Conservation (phyloP, 805 yeast genomes). For the Jamesozyma lodderae region DNA sequence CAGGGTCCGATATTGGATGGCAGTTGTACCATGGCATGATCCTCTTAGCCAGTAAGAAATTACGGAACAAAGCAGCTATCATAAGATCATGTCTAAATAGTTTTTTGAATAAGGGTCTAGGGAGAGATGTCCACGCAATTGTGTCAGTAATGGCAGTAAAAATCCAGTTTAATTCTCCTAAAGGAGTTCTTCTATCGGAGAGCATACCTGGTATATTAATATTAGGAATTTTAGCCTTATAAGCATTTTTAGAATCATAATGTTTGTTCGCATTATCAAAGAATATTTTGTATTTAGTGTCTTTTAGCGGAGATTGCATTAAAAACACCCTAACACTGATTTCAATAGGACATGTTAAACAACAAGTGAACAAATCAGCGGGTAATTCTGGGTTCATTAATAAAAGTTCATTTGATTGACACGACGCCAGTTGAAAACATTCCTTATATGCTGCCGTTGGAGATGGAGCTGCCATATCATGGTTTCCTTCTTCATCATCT, state of each 20-base stretch:
- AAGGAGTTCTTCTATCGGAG: constrained; percentile 87
- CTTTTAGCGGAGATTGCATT: constrained; percentile 63
- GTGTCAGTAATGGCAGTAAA: constrained; percentile 97
- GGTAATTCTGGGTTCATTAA: constrained; percentile 94
- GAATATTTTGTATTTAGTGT: constrained; percentile 34
- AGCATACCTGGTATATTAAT: constrained; percentile 80
- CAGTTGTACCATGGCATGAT: constrained; percentile 90
- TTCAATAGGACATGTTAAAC: constrained; percentile 92
- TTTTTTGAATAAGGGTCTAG: constrained; percentile 79
- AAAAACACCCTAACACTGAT: constrained; percentile 88
- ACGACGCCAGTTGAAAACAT: constrained; percentile 90
- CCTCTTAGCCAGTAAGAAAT: constrained; percentile 83
- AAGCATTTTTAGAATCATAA: constrained; percentile 14
- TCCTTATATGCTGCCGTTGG: constrained; percentile 53
- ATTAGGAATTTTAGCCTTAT: constrained; percentile 27
- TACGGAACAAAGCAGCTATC: constrained; percentile 93
- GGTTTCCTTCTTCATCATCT: constrained; percentile 61
- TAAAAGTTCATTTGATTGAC: constrained; percentile 72
- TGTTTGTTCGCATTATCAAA: constrained; percentile 25
- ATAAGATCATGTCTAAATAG: constrained; percentile 90
- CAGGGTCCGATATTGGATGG: constrained; percentile 91
- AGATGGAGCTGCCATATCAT: constrained; percentile 35
- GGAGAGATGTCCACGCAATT: constrained; percentile 91
- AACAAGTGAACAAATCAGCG: constrained; percentile 91
- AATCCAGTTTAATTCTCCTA: constrained; percentile 95